These are phyloP conservation scores for Zoysia pacifica DNA, from an alignment of 176 grass and related monocot genomes.

Conservation along the genomic window DNA sequence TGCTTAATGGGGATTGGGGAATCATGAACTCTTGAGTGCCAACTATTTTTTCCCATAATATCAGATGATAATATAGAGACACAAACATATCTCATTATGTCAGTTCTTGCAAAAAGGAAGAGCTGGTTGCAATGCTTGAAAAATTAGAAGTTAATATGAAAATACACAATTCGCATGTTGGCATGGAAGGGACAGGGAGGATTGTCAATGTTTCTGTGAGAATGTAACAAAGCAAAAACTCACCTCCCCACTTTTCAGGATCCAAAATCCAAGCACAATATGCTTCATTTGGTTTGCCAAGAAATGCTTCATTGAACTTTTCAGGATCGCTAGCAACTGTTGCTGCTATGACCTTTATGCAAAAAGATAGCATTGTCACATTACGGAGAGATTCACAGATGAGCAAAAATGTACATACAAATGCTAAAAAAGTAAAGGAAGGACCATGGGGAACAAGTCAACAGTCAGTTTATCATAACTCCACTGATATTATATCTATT, in stretches of 20 bases:
- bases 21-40: not conserved
- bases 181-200: not conserved
- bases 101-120: not conserved
- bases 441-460: not conserved
- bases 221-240: constrained; percentile 33
- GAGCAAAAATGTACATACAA: not conserved
- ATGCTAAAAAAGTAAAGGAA: not conserved
- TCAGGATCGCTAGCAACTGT: constrained; percentile 75
- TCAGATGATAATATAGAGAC: not conserved
- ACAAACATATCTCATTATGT: not conserved
- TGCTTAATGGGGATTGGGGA: not conserved
- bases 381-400: not conserved
- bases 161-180: constrained; percentile 1
- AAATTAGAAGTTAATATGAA: constrained; percentile 19
- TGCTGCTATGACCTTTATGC: constrained; percentile 83
- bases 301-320: constrained; percentile 92
- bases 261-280: constrained; percentile 98
- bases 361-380: constrained; percentile 11
- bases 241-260: constrained; percentile 97
- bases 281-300: constrained; percentile 87
- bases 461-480: constrained; percentile 22
- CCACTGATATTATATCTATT: not conserved
- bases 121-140: constrained; percentile 2
- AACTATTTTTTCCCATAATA: not conserved
- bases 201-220: constrained; percentile 8